Conservation (phyloP, 2,329 filamentous ascomycete species). For the Talaromyces atroroseus region DNA sequence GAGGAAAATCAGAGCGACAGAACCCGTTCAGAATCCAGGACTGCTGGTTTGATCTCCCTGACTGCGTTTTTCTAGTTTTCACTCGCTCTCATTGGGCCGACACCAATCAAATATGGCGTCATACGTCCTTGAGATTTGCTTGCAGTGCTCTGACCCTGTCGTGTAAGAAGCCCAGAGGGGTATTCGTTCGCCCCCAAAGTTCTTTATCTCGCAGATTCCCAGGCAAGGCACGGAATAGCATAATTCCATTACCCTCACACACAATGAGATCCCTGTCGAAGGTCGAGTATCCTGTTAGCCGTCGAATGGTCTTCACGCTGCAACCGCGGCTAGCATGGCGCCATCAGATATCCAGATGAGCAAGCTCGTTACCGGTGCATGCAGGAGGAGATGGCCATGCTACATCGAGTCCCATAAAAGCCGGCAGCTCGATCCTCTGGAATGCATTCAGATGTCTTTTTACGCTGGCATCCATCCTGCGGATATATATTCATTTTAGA, state of each 20-base stretch:
- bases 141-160: neutral
- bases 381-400: neutral
- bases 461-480: neutral
- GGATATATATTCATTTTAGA: neutral
- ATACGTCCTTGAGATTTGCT: neutral
- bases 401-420: neutral
- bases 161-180: neutral
- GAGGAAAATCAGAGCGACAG: neutral
- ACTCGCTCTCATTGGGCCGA: neutral
- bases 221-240: neutral
- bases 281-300: neutral
- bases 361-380: neutral
- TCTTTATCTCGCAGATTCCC: neutral
- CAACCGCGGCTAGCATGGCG: constrained; percentile 4
- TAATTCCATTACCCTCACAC: constrained; percentile 1
- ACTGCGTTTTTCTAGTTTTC: neutral
- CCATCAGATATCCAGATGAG: constrained; percentile 12
- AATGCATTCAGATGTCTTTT: neutral
- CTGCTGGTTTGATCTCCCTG: neutral
- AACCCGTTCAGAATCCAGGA: neutral
- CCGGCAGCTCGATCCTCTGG: neutral
- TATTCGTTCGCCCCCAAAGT: constrained; percentile 3
- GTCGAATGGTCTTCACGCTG: constrained; percentile 9
- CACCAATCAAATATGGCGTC: neutral
- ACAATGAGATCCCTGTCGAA: constrained; percentile 3